Conservation (phyloP, 176 grass and related monocot genomes). For the Oryza nivara region DNA sequence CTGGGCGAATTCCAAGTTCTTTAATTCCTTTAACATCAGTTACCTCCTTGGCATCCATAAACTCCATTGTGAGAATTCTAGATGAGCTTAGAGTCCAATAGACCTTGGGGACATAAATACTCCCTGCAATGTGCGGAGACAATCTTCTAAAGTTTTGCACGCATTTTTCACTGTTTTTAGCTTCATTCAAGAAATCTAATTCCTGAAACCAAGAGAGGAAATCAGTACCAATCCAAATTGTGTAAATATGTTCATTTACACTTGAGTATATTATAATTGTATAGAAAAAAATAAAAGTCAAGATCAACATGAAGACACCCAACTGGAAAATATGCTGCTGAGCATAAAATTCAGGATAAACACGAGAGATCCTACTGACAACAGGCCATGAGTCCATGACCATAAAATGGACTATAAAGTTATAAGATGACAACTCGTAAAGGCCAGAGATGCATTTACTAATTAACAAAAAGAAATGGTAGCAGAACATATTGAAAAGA, state of each 20-base stretch:
- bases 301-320: conserved; percentile 12
- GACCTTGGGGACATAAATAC: conserved; percentile 85
- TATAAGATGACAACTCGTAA: not conserved
- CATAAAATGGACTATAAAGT: conserved; percentile 18
- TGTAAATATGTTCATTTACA: not conserved
- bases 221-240: conserved; percentile 15
- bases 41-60: conserved; percentile 90
- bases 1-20: conserved; percentile 60
- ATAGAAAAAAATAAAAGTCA: conserved; percentile 8
- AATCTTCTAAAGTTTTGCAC: conserved; percentile 81
- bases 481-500: conserved; percentile 6
- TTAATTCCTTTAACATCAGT: conserved; percentile 88
- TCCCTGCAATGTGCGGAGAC: conserved; percentile 75
- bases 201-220: conserved; percentile 62
- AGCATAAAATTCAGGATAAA: conserved; percentile 26
- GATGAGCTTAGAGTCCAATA: conserved; percentile 85
- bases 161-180: conserved; percentile 84
- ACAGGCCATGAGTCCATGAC: conserved; percentile 19
- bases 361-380: not conserved
- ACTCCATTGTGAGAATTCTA: conserved; percentile 95
- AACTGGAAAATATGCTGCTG: conserved; percentile 12
- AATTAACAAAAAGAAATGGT: not conserved
- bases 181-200: conserved; percentile 88
- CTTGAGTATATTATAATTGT: conserved; percentile 18
- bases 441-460: conserved; percentile 18